Evolutionary conservation across 2,329 filamentous ascomycete genomes (phyloP).

Genomic region (Cladosporium sp.): DNA sequence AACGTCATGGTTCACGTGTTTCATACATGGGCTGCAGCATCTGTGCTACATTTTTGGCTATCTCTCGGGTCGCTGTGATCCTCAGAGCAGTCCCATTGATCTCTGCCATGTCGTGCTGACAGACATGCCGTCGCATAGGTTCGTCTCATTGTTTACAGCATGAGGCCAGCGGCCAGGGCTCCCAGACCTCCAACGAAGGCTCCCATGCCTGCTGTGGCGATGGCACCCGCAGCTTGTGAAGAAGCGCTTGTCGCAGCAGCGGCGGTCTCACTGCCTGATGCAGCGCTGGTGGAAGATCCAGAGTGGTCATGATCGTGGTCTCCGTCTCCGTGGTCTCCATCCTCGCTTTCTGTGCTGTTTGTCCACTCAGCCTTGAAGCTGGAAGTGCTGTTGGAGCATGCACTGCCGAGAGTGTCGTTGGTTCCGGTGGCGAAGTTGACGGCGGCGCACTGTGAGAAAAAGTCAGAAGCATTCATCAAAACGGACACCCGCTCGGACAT

Average conservation of each 20-base stretch:
- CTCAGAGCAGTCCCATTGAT: not conserved
- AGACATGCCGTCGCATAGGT: not conserved
- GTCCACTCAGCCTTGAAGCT: slow-evolving; percentile 32
- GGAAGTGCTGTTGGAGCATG: slow-evolving; percentile 28
- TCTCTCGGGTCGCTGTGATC: not conserved
- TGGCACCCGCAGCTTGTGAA: slow-evolving; percentile 4
- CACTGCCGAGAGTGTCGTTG: slow-evolving; percentile 32
- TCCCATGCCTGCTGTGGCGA: slow-evolving; percentile 15
- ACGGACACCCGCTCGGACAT: slow-evolving; percentile 13
- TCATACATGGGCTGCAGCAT: not conserved
- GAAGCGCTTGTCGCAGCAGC: slow-evolving; percentile 10
- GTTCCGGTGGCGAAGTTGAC: slow-evolving; percentile 36
- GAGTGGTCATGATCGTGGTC: slow-evolving; percentile 12
- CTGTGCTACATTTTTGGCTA: not conserved
- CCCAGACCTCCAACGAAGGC: slow-evolving; percentile 19
- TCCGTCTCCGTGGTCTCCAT: not conserved
- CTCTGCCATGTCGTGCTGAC: not conserved
- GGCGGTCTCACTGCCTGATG: slow-evolving; percentile 8
- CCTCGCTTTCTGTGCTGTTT: slow-evolving; percentile 12
- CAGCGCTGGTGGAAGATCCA: not conserved
- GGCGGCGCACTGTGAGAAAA: slow-evolving; percentile 32
- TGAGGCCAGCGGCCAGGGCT: slow-evolving; percentile 10
- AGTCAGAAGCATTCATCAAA: not conserved
- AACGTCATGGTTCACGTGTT: not conserved
- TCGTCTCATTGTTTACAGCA: slow-evolving; percentile 3